Base-by-base conservation (phyloP, 139 green algal genomes). In the Chlamydomonas sp. region DNA sequence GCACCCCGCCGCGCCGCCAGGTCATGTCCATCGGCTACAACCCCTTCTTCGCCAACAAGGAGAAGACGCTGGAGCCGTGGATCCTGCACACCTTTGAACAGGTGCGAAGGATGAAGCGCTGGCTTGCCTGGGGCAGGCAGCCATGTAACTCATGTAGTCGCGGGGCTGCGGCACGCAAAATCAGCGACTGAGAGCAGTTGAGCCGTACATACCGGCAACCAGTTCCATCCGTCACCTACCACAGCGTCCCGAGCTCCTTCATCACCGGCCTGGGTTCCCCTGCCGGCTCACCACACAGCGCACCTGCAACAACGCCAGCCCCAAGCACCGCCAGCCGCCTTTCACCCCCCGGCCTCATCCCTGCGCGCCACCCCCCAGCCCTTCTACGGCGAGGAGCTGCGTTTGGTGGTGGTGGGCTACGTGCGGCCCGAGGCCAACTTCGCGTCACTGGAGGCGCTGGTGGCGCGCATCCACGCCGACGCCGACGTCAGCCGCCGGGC, bases 11-110 rank as follows among this genome's bases (percentile, higher is more conserved):
- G 64, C n/a, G 68, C 68, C 14, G 14, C 14, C 81, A 87, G 66
- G 88, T 89, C 10, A 96, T 98, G 95, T 95, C 88, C 87, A 96
- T 98, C 12, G 96, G 95, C 1, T 98, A 90, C 89, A 99, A 99
- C 83, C 97, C 97, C 0, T 97, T 96, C 79, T 99, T 96, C 77
- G 86, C 94, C 10, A 98, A 98, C 85, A 84, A 91, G 84, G 75
- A 93, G 60, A 96, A 95, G 83, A 95, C 90, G 0, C 92, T 93
- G 18, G 95, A 96, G 90, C 95, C 96, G 0, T 98, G 96, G 96
- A 81, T 98, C 14, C 89, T 99, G 80, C 94, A 97, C 77, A 89
- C 95, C 58, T 98, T 98, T 90, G 85, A 87, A 15, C 66, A 95
- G 91, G 91, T 94, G 77, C 49, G 81, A 58, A 17, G 60, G 20